Evolutionary conservation across 2,329 filamentous ascomycete species (phyloP).

Genomic region (Phialophora verrucosa): DNA sequence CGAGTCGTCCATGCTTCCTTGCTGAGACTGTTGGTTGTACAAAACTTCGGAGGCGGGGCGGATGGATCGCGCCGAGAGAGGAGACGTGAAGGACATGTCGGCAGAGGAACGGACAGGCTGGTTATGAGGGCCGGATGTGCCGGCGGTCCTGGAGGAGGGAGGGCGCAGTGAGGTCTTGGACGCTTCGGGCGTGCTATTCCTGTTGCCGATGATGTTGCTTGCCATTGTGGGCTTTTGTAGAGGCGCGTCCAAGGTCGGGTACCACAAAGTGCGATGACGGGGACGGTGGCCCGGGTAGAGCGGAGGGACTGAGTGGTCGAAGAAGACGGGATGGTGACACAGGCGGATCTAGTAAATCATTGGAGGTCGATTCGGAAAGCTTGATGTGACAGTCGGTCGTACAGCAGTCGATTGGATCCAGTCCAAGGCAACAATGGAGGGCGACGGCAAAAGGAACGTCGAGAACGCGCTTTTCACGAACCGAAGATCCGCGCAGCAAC

Average conservation of each 20-base stretch:
- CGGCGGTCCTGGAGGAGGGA: constrained; percentile 79
- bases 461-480: constrained; percentile 16
- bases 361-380: constrained; percentile 16
- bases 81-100: constrained; percentile 84
- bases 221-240: constrained; percentile 55
- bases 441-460: constrained; percentile 24
- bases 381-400: constrained; percentile 15
- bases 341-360: constrained; percentile 34
- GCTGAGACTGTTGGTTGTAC: constrained; percentile 76
- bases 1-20: constrained; percentile 76
- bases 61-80: constrained; percentile 75
- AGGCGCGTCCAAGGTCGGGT: constrained; percentile 16
- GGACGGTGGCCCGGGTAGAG: constrained; percentile 13
- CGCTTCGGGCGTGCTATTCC: constrained; percentile 96
- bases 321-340: constrained; percentile 29
- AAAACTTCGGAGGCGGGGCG: constrained; percentile 92
- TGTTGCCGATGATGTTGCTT: constrained; percentile 75
- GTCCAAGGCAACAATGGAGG: constrained; percentile 29
- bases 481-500: constrained; percentile 9
- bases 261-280: constrained; percentile 16
- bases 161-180: constrained; percentile 81
- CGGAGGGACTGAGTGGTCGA: constrained; percentile 22
- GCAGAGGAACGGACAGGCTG: constrained; percentile 79
- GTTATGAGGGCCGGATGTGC: constrained; percentile 65
- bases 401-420: constrained; percentile 36